Base-by-base conservation (phyloP, 2,329 filamentous ascomycete genomes). In the Albifimbria verrucaria region DNA sequence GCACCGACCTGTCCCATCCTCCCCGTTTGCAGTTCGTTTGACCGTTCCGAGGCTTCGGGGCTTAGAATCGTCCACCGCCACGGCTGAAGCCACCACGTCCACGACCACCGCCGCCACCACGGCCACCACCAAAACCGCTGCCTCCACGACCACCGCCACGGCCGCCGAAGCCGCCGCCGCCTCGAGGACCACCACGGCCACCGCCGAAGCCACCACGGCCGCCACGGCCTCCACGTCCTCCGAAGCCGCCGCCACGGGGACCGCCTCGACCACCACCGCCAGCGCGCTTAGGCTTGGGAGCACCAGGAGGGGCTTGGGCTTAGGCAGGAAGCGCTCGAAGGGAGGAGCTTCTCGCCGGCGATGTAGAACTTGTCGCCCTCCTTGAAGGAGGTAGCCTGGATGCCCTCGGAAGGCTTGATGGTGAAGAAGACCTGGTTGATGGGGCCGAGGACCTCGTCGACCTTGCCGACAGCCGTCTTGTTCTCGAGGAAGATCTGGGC, bases 361-460 rank as follows among this genome's bases (percentile, higher is more conserved):
- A 97, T 96, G 80, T 87, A 99, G 77, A 99, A 95, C 78, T 95
- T 96, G 81, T 97, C 94, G 69, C 94, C 94, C 58, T 87, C 77
- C 80, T 97, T 96, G 86, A 97, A 99, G 41, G 89, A 94, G 55
- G 87, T 85, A 57, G 94, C 92, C 74, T 96, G 89, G 72, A 99
- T 97, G 65, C 94, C 94, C 71, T 97, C 93, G 70, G 91, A 87
- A 51, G 93, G 92, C 79, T 97, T 97, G 74, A 99, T 89, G 66
- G 93, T 97, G 81, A 99, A 99, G 80, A 89, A 96, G 66, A 97
- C 90, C 75, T 97, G 89, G 81, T 96, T 97, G 75, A 99, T 90
- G 59, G 94, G 93, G 53, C 94, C 94, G 63, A 99, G 87, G 62
- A 99, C 89, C 78, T 99, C 94, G 77, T 99, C 94, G 69, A 99